These are phyloP conservation scores for Mycena filopes DNA, from an alignment of 768 basidiomycete genomes.

Conservation along the genomic window DNA sequence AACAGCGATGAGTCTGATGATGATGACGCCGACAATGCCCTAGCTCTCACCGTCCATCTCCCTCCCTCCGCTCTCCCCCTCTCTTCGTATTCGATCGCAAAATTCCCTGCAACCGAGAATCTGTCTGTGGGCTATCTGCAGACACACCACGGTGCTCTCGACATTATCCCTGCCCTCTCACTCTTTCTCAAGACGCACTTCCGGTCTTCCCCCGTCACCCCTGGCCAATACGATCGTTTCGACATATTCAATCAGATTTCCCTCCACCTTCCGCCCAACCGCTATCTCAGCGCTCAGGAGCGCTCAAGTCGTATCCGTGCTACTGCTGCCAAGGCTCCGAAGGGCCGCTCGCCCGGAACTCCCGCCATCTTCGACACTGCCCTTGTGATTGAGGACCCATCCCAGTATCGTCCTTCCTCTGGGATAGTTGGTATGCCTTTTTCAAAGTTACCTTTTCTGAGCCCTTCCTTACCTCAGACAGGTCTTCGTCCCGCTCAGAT, in stretches of 20 bases:
- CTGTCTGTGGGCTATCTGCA: too few relatives aligned
- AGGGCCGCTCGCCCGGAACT: conserved; percentile 14
- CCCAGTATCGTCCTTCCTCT: conserved; percentile 2
- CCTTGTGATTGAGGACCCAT: conserved; percentile 11
- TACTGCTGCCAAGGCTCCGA: not conserved
- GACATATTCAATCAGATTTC: not conserved
- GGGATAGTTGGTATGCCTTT: not conserved
- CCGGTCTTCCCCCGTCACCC: too few relatives aligned
- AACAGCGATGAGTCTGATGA: not conserved
- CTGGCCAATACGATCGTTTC: too few relatives aligned
- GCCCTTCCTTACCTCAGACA: not conserved
- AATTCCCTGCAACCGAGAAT: too few relatives aligned
- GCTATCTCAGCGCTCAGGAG: not conserved
- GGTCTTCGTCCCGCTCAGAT: conserved; percentile 40
- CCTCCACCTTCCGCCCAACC: not conserved
- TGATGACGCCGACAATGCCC: not conserved
- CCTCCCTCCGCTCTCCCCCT: too few relatives aligned
- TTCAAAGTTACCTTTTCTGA: too few relatives aligned
- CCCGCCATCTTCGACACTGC: conserved; percentile 26
- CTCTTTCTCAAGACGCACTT: too few relatives aligned
- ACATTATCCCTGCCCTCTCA: too few relatives aligned
- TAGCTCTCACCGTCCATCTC: too few relatives aligned
- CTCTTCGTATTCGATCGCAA: too few relatives aligned
- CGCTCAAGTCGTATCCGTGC: conserved; percentile 6
- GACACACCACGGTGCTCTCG: too few relatives aligned